Percentiles rank a stretch among this genome's conserved stretches.
These are phyloP conservation scores for Magnusiomyces sp. DNA, from an alignment of 1,139 yeast genomes.

Conservation along the genomic window DNA sequence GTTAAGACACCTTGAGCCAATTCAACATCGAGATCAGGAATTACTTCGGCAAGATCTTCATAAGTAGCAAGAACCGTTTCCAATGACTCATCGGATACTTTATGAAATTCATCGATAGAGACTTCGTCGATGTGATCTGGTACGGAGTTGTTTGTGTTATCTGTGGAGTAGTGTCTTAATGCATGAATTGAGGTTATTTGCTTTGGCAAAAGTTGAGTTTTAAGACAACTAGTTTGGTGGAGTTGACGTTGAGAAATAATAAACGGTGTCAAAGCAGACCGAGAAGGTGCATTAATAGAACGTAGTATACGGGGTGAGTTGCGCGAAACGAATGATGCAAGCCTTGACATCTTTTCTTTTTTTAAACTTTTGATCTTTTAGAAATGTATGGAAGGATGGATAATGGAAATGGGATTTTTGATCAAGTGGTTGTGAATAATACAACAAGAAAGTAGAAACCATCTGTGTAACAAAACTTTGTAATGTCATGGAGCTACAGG, in stretches of 20 bases:
- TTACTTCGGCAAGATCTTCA: constrained; percentile 52
- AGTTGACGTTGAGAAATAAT: background rate
- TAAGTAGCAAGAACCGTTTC: constrained; percentile 55
- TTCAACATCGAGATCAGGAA: constrained; percentile 67
- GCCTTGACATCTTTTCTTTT: too few species aligned
- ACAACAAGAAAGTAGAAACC: background rate
- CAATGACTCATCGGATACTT: constrained; percentile 50
- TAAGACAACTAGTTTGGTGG: background rate
- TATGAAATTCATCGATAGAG: constrained; percentile 46
- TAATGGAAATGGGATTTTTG: background rate
- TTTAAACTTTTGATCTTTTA: too few species aligned
- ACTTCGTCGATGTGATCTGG: constrained; percentile 5
- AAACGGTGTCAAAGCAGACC: background rate
- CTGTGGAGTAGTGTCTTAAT: background rate
- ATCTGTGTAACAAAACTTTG: background rate
- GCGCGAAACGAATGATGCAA: too few species aligned
- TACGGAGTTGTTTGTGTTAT: background rate
- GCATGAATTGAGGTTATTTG: background rate
- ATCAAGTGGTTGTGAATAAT: background rate
- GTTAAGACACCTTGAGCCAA: constrained; percentile 77
- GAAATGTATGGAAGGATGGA: background rate
- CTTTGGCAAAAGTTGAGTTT: background rate
- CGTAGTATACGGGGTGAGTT: background rate
- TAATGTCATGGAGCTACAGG: background rate
- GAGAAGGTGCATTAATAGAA: background rate